phyloP scores from a whole-genome alignment of 345 rosid species.

The Linum lewisii region DNA sequence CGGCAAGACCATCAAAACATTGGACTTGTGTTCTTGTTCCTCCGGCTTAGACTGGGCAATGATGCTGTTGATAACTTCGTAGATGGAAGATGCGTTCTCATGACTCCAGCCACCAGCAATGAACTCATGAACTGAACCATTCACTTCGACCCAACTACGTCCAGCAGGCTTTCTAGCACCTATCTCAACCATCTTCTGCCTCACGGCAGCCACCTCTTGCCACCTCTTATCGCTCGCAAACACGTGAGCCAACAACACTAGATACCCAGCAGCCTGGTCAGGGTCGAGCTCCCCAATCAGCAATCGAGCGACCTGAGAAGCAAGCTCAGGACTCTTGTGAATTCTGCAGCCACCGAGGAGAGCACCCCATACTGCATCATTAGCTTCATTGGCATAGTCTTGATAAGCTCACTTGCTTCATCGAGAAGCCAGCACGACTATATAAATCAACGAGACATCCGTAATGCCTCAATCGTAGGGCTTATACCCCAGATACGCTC shows the following conservation, averaged over 20 bases:
- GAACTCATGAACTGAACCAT: conserved; percentile 9
- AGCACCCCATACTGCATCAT: conserved; percentile 32
- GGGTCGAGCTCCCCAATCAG: conserved; percentile 23
- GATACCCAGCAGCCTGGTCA: conserved; percentile 28
- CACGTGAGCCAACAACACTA: conserved; percentile 31
- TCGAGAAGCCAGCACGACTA: conserved; percentile 37
- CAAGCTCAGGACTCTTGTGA: conserved; percentile 28
- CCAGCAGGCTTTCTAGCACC: conserved; percentile 28
- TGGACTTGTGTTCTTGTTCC: too few species aligned
- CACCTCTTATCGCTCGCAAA: conserved; percentile 32
- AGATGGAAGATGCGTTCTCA: too few species aligned
- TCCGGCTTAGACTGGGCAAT: too few species aligned
- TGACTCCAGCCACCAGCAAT: too few species aligned
- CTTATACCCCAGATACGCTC: conserved; percentile 26
- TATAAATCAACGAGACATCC: conserved; percentile 40
- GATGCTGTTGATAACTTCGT: too few species aligned
- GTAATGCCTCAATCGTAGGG: conserved; percentile 36
- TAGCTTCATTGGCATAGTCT: conserved; percentile 33
- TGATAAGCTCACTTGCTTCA: conserved; percentile 31
- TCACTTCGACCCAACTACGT: conserved; percentile 28
- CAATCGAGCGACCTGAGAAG: conserved; percentile 30
- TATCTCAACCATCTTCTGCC: conserved; percentile 24
- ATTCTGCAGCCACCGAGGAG: conserved; percentile 38
- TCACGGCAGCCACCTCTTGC: conserved; percentile 30
- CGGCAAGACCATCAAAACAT: too few species aligned